phyloP scores from a whole-genome alignment of 148 eudicot species.

The Linanthus parryae region DNA sequence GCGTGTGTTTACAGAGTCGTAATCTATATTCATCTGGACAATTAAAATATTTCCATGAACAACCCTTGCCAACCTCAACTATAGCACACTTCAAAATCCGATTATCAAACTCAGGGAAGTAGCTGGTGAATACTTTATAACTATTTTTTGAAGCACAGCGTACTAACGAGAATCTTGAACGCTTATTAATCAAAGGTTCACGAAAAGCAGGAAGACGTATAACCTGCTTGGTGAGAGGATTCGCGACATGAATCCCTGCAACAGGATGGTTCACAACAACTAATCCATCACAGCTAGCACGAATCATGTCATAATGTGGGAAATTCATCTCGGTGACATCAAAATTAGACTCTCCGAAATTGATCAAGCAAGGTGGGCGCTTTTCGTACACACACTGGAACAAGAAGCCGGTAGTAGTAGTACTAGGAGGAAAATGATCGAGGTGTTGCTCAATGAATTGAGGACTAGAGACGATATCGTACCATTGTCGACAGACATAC shows the following conservation, averaged over 20 bases:
- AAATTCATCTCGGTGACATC: background rate
- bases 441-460: background rate
- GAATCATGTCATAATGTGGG: background rate
- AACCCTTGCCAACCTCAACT: too few relatives aligned
- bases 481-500: slow-evolving; percentile 5
- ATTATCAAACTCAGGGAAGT: too few relatives aligned
- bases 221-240: background rate
- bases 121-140: too few relatives aligned
- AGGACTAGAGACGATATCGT: background rate
- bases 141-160: too few relatives aligned
- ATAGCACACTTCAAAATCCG: too few relatives aligned
- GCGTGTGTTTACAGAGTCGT: too few relatives aligned
- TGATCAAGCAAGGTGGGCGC: background rate
- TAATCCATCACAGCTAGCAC: background rate
- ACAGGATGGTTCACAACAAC: background rate
- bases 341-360: background rate
- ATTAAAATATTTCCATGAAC: too few relatives aligned
- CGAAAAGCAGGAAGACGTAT: slow-evolving; percentile 1
- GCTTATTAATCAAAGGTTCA: too few relatives aligned
- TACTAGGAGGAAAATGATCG: too few relatives aligned
- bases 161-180: too few relatives aligned
- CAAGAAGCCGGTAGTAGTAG: background rate
- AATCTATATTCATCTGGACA: too few relatives aligned
- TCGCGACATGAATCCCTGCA: background rate
- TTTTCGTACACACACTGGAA: background rate